Evolutionary conservation across 1,284 basidiomycete genomes (phyloP).

Genomic region (Pseudozyma thailandica): DNA sequence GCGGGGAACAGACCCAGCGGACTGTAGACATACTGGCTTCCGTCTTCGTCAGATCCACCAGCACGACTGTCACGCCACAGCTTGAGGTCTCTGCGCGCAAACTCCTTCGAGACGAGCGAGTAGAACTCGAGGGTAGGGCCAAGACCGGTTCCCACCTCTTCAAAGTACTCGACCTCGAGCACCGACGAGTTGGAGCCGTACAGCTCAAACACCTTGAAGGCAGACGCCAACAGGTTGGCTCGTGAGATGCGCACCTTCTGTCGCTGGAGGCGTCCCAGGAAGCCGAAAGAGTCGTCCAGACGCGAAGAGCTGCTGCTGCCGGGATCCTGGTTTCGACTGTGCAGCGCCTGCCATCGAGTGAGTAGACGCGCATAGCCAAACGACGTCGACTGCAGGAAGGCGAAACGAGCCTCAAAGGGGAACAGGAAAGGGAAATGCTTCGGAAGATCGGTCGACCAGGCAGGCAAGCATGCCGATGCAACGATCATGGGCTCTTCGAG

Average conservation of each 20-base stretch:
- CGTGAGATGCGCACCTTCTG: constrained; percentile 97
- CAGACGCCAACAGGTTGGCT: constrained; percentile 93
- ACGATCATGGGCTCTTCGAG: constrained; percentile 99
- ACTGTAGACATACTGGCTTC: constrained; percentile 69
- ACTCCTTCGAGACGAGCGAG: constrained; percentile 90
- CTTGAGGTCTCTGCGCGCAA: constrained; percentile 84
- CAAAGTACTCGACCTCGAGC: constrained; percentile 97
- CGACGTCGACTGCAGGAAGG: constrained; percentile 94
- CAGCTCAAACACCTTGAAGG: constrained; percentile 95
- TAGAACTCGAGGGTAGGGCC: constrained; percentile 99
- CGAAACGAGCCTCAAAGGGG: constrained; percentile 95
- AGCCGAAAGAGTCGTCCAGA: constrained; percentile 84
- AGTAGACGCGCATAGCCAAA: constrained; percentile 96
- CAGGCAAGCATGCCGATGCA: constrained; percentile 93
- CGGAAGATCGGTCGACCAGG: constrained; percentile 94
- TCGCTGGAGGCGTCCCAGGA: constrained; percentile 88
- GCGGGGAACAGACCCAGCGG: constrained; percentile 88
- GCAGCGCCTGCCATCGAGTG: constrained; percentile 84
- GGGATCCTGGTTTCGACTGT: constrained; percentile 70
- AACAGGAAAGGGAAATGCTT: constrained; percentile 97
- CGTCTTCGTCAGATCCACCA: constrained; percentile 66
- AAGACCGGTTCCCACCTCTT: constrained; percentile 96
- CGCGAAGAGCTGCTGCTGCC: constrained; percentile 44
- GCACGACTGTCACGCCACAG: constrained; percentile 86
- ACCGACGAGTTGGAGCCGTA: constrained; percentile 89